phyloP scores from a whole-genome alignment of 2,329 filamentous ascomycete genomes.

The Torrubiellomyces zombiae region DNA sequence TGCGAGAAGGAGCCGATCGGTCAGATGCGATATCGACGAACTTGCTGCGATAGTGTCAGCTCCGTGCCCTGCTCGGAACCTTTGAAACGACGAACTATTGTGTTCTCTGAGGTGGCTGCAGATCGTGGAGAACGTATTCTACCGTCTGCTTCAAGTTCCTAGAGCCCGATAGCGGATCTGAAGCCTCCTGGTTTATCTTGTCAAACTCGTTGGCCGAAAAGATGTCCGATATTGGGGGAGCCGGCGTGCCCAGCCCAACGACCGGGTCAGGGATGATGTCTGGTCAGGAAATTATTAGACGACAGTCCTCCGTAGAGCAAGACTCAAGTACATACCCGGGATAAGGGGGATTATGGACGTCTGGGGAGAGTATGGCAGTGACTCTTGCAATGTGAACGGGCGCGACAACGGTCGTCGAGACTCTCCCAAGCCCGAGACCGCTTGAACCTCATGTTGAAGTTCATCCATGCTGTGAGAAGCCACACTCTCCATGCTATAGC shows the following conservation, averaged over 20 bases:
- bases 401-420: slow-evolving; percentile 14
- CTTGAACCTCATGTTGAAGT: slow-evolving; percentile 17
- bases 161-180: slow-evolving; percentile 38
- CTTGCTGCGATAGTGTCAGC: slow-evolving; percentile 28
- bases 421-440: slow-evolving; percentile 9
- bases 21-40: too few relatives aligned
- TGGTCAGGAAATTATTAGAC: slow-evolving; percentile 11
- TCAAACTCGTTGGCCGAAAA: slow-evolving; percentile 42
- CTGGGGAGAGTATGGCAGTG: slow-evolving; percentile 67
- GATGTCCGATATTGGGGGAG: slow-evolving; percentile 31
- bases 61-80: too few relatives aligned
- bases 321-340: slow-evolving; percentile 37
- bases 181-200: slow-evolving; percentile 54
- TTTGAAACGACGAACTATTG: slow-evolving; percentile 52
- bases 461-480: slow-evolving; percentile 14
- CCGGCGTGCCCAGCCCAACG: slow-evolving; percentile 38
- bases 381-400: slow-evolving; percentile 53
- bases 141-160: slow-evolving; percentile 54
- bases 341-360: slow-evolving; percentile 67
- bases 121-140: slow-evolving; percentile 56
- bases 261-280: slow-evolving; percentile 50
- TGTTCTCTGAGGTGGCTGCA: slow-evolving; percentile 55
- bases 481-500: slow-evolving; percentile 15
- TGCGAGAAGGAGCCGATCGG: too few relatives aligned
- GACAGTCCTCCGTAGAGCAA: neutral